A percentile compares a stretch with the other conserved stretches of the same genome.
Evolutionary conservation across 257 asterid genomes (phyloP).

Genomic region (Solanum phureja): DNA sequence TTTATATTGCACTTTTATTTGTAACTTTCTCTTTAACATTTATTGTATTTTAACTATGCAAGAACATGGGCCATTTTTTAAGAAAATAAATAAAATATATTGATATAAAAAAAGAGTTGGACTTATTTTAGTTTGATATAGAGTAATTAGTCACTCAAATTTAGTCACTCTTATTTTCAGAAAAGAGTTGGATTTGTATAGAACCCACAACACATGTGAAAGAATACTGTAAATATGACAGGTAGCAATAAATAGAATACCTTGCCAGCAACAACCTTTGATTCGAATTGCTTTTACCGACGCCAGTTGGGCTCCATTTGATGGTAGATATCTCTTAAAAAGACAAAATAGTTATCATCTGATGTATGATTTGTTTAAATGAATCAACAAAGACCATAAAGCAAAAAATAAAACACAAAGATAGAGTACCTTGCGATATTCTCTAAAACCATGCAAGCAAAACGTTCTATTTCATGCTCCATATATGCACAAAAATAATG

Average conservation of each 20-base stretch:
- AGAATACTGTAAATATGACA: neutral
- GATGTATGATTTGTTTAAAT: neutral
- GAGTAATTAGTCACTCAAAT: too few species aligned
- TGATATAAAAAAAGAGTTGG: neutral
- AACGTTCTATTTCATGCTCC: neutral
- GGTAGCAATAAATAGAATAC: neutral
- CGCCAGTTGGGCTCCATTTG: neutral
- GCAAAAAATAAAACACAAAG: too few species aligned
- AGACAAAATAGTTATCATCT: too few species aligned
- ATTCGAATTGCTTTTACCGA: neutral
- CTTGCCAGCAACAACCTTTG: neutral
- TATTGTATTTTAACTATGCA: too few species aligned
- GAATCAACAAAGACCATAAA: neutral
- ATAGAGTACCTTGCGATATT: neutral
- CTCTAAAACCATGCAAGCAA: neutral
- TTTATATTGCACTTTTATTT: too few species aligned
- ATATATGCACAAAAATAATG: too few species aligned
- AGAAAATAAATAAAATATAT: too few species aligned
- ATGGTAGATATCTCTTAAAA: neutral
- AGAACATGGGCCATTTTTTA: neutral
- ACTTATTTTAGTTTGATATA: neutral
- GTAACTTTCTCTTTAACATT: neutral
- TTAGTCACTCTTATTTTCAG: too few species aligned
- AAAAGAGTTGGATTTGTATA: neutral
- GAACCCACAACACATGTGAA: neutral